These are phyloP conservation scores for Beauveria bassiana DNA, from an alignment of 2,329 filamentous ascomycete species.

Conservation along the genomic window DNA sequence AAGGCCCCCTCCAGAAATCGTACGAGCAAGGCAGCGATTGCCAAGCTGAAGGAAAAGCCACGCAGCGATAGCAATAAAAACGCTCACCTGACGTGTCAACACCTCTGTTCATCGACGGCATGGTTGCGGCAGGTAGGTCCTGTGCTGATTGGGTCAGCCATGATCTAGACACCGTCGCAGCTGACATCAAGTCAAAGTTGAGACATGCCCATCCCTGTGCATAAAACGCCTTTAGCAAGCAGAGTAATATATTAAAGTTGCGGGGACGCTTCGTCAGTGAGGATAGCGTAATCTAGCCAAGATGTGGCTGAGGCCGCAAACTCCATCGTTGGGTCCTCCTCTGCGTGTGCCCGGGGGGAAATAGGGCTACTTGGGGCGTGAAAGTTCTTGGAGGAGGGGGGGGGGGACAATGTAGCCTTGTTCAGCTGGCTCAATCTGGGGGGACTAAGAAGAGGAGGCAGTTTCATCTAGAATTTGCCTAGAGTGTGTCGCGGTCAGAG, in stretches of 20 bases:
- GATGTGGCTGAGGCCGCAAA: neutral
- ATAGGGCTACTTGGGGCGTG: neutral
- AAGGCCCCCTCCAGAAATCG: no score
- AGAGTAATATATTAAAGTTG: neutral
- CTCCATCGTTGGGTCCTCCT: neutral
- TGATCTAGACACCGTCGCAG: neutral
- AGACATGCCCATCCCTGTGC: neutral
- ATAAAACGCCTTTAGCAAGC: neutral
- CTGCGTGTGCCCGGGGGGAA: neutral
- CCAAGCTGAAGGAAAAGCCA: neutral
- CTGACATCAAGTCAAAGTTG: neutral
- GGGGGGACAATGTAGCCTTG: neutral
- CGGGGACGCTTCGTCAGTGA: neutral
- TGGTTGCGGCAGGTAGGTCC: no score
- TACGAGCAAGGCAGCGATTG: neutral
- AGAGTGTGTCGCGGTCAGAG: neutral
- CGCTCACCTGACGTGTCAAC: no score
- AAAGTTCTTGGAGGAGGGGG: neutral
- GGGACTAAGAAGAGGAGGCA: neutral
- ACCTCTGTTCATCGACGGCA: neutral
- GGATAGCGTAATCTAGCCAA: neutral
- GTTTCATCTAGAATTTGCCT: neutral
- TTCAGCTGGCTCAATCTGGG: neutral
- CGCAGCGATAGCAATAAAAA: no score
- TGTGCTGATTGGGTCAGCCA: neutral